Conservation (phyloP, 2,329 filamentous ascomycete species). For the Scytalidium sp. region DNA sequence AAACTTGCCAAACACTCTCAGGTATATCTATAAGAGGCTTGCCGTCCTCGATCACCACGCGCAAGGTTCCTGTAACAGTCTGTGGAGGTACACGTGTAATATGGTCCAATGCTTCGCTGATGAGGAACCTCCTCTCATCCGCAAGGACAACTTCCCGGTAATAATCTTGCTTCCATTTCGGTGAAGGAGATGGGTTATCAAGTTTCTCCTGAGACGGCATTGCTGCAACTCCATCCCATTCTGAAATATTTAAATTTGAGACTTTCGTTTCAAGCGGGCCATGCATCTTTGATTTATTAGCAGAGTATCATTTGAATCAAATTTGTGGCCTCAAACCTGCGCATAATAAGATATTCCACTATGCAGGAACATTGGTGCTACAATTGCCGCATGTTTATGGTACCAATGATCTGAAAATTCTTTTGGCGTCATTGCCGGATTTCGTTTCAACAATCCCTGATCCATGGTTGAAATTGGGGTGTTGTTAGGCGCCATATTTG, state of each 20-base stretch:
- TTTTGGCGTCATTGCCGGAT: slow-evolving; percentile 15
- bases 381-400: slow-evolving; percentile 16
- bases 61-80: slow-evolving; percentile 14
- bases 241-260: slow-evolving; percentile 3
- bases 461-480: background rate
- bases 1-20: slow-evolving; percentile 17
- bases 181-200: slow-evolving; percentile 1
- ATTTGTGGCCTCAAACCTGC: slow-evolving; percentile 10
- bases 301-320: background rate
- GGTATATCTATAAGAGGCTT: slow-evolving; percentile 14
- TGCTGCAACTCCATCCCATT: slow-evolving; percentile 4
- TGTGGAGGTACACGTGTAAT: slow-evolving; percentile 8
- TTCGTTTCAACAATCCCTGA: slow-evolving; percentile 22
- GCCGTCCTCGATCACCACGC: slow-evolving; percentile 18
- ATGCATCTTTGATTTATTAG: slow-evolving; percentile 6
- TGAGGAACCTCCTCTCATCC: slow-evolving; percentile 20
- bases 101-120: slow-evolving; percentile 17
- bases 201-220: slow-evolving; percentile 1
- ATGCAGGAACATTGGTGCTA: slow-evolving; percentile 20
- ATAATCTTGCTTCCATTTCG: slow-evolving; percentile 19
- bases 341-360: slow-evolving; percentile 16
- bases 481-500: background rate
- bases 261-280: slow-evolving; percentile 1
- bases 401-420: slow-evolving; percentile 23
- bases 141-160: slow-evolving; percentile 16